phyloP scores from a whole-genome alignment of 1,284 basidiomycete species.

The Microbotryomycetes sp. region DNA sequence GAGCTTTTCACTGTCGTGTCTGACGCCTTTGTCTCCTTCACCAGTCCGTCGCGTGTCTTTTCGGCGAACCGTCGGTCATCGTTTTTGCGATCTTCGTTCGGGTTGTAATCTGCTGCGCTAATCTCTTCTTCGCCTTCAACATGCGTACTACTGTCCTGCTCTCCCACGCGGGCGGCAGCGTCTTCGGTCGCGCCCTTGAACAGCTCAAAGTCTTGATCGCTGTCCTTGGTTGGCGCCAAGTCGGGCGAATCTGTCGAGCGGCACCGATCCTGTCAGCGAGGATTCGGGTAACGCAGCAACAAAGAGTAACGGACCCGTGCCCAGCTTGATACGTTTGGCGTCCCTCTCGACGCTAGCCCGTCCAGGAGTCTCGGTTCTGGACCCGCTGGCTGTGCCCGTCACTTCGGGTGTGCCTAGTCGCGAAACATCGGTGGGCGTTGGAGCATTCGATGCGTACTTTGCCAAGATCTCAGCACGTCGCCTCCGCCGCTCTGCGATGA shows the following conservation, averaged over 20 bases:
- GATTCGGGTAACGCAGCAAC: no score
- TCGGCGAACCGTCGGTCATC: conserved; percentile 54
- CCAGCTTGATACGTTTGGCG: conserved; percentile 18
- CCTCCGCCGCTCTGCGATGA: conserved; percentile 68
- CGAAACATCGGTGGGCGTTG: conserved; percentile 3
- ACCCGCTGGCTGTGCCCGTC: not conserved
- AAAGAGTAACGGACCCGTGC: conserved; percentile 10
- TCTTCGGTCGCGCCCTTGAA: conserved; percentile 4
- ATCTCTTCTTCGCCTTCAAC: conserved; percentile 53
- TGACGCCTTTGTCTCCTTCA: conserved; percentile 43
- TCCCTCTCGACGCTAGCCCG: conserved; percentile 18
- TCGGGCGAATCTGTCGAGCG: no score
- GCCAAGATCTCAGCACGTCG: conserved; percentile 77
- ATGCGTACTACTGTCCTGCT: conserved; percentile 1
- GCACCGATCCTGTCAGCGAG: no score
- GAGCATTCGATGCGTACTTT: conserved; percentile 52
- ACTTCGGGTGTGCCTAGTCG: conserved; percentile 3
- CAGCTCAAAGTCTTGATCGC: conserved; percentile 1
- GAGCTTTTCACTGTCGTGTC: conserved; percentile 53
- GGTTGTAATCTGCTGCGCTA: conserved; percentile 88
- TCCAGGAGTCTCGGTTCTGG: conserved; percentile 12
- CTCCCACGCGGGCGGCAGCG: not conserved
- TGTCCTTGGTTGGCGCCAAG: not conserved
- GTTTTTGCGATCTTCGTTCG: conserved; percentile 69
- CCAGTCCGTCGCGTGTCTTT: conserved; percentile 35